Base-by-base conservation (phyloP, 2,329 filamentous ascomycete genomes). In the Pestalotiopsis sp. region DNA sequence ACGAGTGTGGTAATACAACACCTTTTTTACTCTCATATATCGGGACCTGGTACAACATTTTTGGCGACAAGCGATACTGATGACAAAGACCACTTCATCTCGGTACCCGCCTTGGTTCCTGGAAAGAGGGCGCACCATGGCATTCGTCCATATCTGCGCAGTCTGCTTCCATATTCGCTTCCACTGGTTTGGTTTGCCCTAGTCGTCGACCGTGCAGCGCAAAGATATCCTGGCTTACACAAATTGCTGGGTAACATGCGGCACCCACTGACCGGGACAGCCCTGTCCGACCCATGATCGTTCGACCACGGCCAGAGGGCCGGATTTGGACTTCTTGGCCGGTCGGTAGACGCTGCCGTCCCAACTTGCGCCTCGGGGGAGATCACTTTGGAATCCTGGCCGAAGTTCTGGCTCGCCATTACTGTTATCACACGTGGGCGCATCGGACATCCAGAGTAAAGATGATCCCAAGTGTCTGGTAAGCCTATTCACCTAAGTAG, bases 81-180 rank as follows among this genome's bases (percentile, higher is more conserved):
- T 38, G 38, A 64, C 61, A 64, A 49, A 38, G 61, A 64, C 25
- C 20, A 52, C 13, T 41, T 17, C 20, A 64, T 20, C 36, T 38
- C 36, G 27, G 13, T 39, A n/a, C 17, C 17, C 31, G 12, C 13
- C 31, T n/a, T 14, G n/a, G 45, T 52, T n/a, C 45, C 45, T 20
- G 17, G n/a, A n/a, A 52, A 52, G 45, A 52, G 14, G 45, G 17
- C 45, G 45, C 45, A 52, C 45, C 45, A 52, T 36, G 31, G 14
- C 20, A 13, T 23, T 27, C 13, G 14, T 27, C 57, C 57, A 27
- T 59, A 52, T 4, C 45, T 52, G 20, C 45, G 59, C 31, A 65
- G n/a, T 57, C 38, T 39, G 63, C 63, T 65, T 52, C 39, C 63
- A 65, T 64, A 20, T 65, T 45, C 45, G 41, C 63, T 65, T 45